A percentile compares a stretch with the other conserved stretches of the same genome.
Evolutionary conservation across 2,329 filamentous ascomycete species (phyloP).

Genomic region (Thielaviopsis cerberus): DNA sequence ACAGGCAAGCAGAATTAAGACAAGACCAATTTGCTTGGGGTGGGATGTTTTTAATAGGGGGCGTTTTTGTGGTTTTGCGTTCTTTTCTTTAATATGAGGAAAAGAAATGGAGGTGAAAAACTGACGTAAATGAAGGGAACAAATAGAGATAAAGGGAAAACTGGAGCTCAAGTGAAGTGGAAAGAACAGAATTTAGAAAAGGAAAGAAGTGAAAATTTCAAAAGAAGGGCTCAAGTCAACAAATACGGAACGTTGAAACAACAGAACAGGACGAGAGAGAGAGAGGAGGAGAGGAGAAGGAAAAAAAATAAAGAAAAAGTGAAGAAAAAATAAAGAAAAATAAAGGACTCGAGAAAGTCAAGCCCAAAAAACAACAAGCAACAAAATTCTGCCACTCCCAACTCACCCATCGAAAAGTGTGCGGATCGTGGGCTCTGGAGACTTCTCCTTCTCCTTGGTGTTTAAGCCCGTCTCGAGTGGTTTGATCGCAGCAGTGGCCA

Average conservation of each 20-base stretch:
- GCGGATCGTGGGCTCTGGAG: background rate
- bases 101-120: background rate
- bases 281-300: conserved; percentile 1
- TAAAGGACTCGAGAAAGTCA: background rate
- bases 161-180: background rate
- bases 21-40: background rate
- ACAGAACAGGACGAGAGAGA: no score
- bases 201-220: conserved; percentile 1
- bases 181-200: background rate
- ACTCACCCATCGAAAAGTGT: no score
- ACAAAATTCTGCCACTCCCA: no score
- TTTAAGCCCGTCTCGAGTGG: background rate
- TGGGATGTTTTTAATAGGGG: background rate
- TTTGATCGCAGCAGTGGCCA: background rate
- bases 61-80: background rate
- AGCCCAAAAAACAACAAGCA: no score
- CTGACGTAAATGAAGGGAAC: background rate
- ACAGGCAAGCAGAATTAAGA: background rate
- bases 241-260: conserved; percentile 1
- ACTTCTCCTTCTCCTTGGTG: background rate
- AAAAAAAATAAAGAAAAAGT: background rate
- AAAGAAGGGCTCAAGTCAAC: background rate
- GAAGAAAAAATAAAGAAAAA: background rate
- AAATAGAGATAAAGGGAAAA: conserved; percentile 1
- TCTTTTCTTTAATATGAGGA: background rate